Evolutionary conservation across 805 yeast genomes (phyloP), one percentile per base, ranked within the genome.

Genomic region (Scheffersomyces spartinae): DNA sequence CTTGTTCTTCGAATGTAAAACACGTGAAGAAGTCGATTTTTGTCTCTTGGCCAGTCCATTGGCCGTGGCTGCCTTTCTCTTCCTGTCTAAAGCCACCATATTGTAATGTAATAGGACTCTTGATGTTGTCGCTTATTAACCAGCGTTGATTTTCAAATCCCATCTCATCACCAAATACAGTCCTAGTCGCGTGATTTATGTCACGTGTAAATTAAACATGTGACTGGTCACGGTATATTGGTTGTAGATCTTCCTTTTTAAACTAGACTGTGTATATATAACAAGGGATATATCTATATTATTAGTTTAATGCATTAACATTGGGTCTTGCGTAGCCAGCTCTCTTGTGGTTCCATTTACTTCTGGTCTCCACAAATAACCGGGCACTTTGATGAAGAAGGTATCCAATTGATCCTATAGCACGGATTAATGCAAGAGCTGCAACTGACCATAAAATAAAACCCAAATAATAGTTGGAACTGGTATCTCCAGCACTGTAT

Each of bases 401-500:
- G 56, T 75, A 91, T 2, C 74, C 66, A 20, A 73, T 41, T 1
- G 96, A 82, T 2, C 97, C 98, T 15, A 68, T 28, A 2, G 86
- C 94, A 53, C 97, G 71, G 51, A 85, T 68, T 4, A 73, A 55
- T 0, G 97, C 79, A 40, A 91, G 63, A 0, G 69, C 75, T 2
- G 95, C 95, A 29, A 88, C 96, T 7, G 88, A 68, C 96, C 96
- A 86, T 32, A 91, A 60, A 39, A 91, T 82, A 44, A 84, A 74
- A 15, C 77, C 75, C 41, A 88, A 58, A 47, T 91, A 91, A 28
- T 68, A 69, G 58, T 91, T 86, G 13, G 36, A 36, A 7, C 37
- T 43, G 12, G 71, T 62, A 20, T 79, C 68, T 26, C 74, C 75
- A 3, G 86, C 69, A 6, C 65, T 58, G 43, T 76, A 86, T 11